Evolutionary conservation across 2,329 filamentous ascomycete genomes (phyloP).

Genomic region (Alternaria angustiovoidea): DNA sequence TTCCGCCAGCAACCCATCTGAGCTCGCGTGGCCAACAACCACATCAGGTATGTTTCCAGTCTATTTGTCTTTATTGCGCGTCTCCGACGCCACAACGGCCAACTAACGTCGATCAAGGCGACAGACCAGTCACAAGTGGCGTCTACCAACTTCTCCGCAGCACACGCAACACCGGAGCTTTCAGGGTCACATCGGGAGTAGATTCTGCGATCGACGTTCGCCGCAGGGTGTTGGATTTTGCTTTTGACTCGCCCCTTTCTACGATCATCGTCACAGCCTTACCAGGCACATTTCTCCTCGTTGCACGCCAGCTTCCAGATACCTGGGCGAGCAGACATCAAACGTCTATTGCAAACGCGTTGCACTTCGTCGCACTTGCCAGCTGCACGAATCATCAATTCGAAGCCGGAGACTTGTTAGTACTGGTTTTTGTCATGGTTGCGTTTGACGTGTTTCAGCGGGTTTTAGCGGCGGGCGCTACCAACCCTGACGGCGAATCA

Average conservation of each 20-base stretch:
- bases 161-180: constrained; percentile 16
- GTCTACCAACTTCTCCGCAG: constrained; percentile 22
- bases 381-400: constrained; percentile 32
- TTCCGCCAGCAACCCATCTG: not conserved
- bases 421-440: constrained; percentile 42
- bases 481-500: constrained; percentile 21
- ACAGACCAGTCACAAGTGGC: constrained; percentile 17
- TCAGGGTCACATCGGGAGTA: constrained; percentile 17
- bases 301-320: constrained; percentile 21
- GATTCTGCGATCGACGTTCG: constrained; percentile 16
- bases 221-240: constrained; percentile 27
- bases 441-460: constrained; percentile 43
- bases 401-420: constrained; percentile 32
- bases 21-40: constrained; percentile 14
- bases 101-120: constrained; percentile 23
- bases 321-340: constrained; percentile 36
- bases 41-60: constrained; percentile 9
- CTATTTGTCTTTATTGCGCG: not conserved
- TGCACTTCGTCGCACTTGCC: constrained; percentile 34
- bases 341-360: constrained; percentile 26
- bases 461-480: constrained; percentile 24
- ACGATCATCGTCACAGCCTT: constrained; percentile 31
- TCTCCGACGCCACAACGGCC: not conserved
- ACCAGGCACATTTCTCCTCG: constrained; percentile 27
- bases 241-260: constrained; percentile 27